Conservation (phyloP, 2,329 filamentous ascomycete species). For the Furcasterigmium sp. region DNA sequence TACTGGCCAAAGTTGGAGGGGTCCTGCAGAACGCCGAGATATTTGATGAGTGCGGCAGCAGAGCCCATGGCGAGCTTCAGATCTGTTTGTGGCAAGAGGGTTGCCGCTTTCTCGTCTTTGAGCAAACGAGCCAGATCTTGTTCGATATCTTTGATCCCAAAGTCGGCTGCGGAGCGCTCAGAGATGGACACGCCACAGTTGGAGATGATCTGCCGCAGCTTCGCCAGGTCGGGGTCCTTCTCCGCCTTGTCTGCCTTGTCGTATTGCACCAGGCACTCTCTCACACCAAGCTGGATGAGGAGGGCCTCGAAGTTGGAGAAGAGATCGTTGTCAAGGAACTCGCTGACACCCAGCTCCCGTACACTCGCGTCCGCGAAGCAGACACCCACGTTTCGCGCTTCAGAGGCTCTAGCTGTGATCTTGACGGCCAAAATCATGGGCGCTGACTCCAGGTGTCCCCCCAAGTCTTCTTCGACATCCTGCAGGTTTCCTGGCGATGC, state of each 20-base stretch:
- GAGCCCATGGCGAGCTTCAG: conserved; percentile 95
- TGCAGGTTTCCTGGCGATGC: conserved; percentile 95
- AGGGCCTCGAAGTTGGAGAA: conserved; percentile 98
- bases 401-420: conserved; percentile 78
- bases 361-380: conserved; percentile 98
- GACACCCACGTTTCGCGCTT: conserved; percentile 83
- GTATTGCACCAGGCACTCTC: conserved; percentile 82
- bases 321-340: conserved; percentile 97
- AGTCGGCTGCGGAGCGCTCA: conserved; percentile 71
- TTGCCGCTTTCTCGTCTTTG: conserved; percentile 76
- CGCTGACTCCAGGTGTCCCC: conserved; percentile 77
- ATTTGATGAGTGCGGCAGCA: conserved; percentile 89
- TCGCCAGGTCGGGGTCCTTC: conserved; percentile 82
- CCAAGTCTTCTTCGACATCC: conserved; percentile 93
- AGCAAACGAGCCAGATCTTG: conserved; percentile 85
- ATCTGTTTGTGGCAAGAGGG: conserved; percentile 80
- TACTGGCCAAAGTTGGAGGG: conserved; percentile 95
- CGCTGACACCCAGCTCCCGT: conserved; percentile 89
- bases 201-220: conserved; percentile 83
- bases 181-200: conserved; percentile 88
- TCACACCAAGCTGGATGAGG: conserved; percentile 91
- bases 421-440: conserved; percentile 96
- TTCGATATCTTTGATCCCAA: conserved; percentile 87
- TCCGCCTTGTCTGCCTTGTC: conserved; percentile 77
- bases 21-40: conserved; percentile 85